Conservation (phyloP, 768 basidiomycete species). For the Lentinus tigrinus region DNA sequence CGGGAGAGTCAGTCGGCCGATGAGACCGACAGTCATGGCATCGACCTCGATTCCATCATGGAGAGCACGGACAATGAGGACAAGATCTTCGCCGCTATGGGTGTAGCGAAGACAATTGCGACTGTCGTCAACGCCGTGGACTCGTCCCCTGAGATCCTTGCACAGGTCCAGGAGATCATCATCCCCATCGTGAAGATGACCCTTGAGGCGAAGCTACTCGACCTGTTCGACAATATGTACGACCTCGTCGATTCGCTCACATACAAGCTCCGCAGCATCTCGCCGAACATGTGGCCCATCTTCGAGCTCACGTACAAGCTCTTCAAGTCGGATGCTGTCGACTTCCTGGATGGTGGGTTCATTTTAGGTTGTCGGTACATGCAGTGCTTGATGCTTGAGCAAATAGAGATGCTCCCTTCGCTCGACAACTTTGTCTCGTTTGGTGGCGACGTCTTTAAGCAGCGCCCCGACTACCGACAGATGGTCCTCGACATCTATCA, state of each 20-base stretch:
- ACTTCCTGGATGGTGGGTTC: conserved; percentile 79
- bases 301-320: conserved; percentile 80
- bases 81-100: conserved; percentile 87
- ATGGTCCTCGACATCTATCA: conserved; percentile 85
- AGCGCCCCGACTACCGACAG: conserved; percentile 70
- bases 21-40: conserved; percentile 46
- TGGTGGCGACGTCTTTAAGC: conserved; percentile 73
- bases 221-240: conserved; percentile 85
- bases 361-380: background rate
- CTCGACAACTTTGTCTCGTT: conserved; percentile 88
- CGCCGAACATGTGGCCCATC: conserved; percentile 83
- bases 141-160: conserved; percentile 68
- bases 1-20: conserved; percentile 58
- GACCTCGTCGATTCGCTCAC: conserved; percentile 83
- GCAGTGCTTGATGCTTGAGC: background rate
- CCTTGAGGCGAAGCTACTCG: conserved; percentile 73
- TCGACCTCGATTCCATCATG: conserved; percentile 56
- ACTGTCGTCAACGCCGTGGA: conserved; percentile 80
- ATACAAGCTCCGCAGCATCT: conserved; percentile 74
- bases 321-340: conserved; percentile 81
- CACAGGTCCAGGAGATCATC: conserved; percentile 78
- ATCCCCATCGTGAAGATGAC: conserved; percentile 78
- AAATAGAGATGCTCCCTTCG: conserved; percentile 82
- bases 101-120: conserved; percentile 79
- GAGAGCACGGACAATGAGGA: conserved; percentile 65